Evolutionary conservation across 179 eudicot genomes (phyloP).

Genomic region (Carnegiea gigantea): DNA sequence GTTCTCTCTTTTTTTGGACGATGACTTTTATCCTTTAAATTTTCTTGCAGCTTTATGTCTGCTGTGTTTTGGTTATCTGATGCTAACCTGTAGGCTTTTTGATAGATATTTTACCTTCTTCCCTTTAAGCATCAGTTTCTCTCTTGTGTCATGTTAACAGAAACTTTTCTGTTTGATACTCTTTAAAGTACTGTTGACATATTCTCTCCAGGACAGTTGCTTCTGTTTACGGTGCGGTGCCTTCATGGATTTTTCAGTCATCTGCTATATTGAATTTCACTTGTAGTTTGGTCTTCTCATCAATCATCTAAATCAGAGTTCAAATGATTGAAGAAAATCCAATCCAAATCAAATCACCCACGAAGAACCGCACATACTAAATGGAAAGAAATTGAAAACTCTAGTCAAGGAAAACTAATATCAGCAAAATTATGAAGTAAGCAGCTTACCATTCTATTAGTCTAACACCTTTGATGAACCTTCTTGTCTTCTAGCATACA

Average conservation of each 20-base stretch:
- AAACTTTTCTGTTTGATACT: background rate
- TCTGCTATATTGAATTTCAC: background rate
- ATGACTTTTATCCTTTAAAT: background rate
- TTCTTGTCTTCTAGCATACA: no score
- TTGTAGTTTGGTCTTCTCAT: background rate
- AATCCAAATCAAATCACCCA: background rate
- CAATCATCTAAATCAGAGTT: background rate
- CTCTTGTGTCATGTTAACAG: background rate
- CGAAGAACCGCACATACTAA: background rate
- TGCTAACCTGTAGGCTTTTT: background rate
- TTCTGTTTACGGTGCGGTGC: slow-evolving; percentile 2
- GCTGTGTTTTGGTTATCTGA: background rate
- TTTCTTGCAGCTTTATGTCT: background rate
- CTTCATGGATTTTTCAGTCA: background rate
- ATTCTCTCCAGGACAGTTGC: background rate
- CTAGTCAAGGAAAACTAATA: background rate
- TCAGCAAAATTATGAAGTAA: background rate
- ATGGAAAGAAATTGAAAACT: background rate
- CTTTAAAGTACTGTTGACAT: background rate
- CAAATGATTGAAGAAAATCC: background rate
- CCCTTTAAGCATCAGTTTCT: background rate
- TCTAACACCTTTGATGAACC: no score
- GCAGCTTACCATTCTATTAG: background rate
- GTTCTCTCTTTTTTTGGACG: slow-evolving; percentile 18
- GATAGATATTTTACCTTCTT: background rate